These are phyloP conservation scores for Hypoxylon fuscum DNA, from an alignment of 495 filamentous ascomycete species.

Conservation along the genomic window DNA sequence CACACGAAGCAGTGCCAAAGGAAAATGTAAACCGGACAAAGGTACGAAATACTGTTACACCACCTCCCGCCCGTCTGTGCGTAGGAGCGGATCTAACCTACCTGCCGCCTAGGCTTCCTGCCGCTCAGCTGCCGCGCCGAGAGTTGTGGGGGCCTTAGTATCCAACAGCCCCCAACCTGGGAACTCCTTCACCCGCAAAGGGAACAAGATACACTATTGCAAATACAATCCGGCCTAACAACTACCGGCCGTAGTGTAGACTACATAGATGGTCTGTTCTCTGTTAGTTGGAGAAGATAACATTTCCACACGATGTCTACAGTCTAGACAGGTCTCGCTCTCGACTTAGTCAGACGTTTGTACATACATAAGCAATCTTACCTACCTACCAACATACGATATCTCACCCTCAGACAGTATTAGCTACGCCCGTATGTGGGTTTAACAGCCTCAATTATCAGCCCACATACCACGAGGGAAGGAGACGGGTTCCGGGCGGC, in stretches of 20 bases:
- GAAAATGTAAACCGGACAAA: neutral
- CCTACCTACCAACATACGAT: neutral
- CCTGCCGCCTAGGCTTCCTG: conserved; percentile 13
- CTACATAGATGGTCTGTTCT: no score
- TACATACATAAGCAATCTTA: no score
- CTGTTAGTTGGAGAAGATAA: no score
- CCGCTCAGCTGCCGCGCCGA: neutral
- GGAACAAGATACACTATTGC: neutral
- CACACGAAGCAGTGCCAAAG: neutral
- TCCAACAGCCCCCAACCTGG: neutral
- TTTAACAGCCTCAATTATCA: conserved; percentile 1
- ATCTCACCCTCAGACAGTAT: neutral
- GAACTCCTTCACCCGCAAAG: neutral
- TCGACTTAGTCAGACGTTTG: no score
- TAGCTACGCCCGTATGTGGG: neutral
- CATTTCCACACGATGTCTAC: no score
- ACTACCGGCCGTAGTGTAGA: no score
- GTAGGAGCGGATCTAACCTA: no score
- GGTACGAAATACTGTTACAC: conserved; percentile 14
- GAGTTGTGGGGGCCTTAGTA: conserved; percentile 3
- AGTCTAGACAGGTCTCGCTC: no score
- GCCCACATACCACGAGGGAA: conserved; percentile 6
- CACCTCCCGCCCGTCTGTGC: conserved; percentile 32
- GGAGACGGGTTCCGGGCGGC: conserved; percentile 8
- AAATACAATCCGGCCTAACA: no score